A percentile compares a stretch with the other conserved stretches of the same genome.
phyloP scores from a whole-genome alignment of 2,329 filamentous ascomycete genomes.

The Macrophomina phaseolina region DNA sequence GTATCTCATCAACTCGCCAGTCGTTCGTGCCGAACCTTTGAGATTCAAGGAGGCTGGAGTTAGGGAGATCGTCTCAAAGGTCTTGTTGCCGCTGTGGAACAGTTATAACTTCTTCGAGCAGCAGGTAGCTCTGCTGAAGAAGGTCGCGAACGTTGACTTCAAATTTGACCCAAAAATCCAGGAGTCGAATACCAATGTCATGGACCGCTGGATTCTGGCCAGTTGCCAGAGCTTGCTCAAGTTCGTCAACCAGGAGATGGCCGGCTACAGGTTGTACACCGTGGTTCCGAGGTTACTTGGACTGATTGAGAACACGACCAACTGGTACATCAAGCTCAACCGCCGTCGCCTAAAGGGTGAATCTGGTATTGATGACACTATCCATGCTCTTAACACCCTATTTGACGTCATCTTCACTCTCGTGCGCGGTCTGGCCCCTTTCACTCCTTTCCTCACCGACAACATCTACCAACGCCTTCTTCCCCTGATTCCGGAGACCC shows the following conservation, averaged over 20 bases:
- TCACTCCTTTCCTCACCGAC: slow-evolving; percentile 94
- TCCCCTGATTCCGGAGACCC: slow-evolving; percentile 76
- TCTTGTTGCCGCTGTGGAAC: slow-evolving; percentile 91
- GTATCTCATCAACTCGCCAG: slow-evolving; percentile 97
- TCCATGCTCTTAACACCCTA: slow-evolving; percentile 89
- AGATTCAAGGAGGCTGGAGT: slow-evolving; percentile 91
- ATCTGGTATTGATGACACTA: slow-evolving; percentile 81
- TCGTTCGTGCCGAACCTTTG: slow-evolving; percentile 88
- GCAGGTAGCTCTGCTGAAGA: slow-evolving; percentile 84
- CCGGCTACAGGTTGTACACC: slow-evolving; percentile 74
- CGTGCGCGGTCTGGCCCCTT: slow-evolving; percentile 85
- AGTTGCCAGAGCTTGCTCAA: slow-evolving; percentile 88
- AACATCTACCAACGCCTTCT: slow-evolving; percentile 88
- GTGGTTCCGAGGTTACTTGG: slow-evolving; percentile 84
- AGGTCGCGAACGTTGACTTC: slow-evolving; percentile 78
- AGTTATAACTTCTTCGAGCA: slow-evolving; percentile 96
- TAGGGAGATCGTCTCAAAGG: slow-evolving; percentile 92
- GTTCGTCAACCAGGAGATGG: slow-evolving; percentile 94
- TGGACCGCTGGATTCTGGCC: slow-evolving; percentile 95
- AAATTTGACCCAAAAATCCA: slow-evolving; percentile 78
- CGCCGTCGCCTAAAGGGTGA: slow-evolving; percentile 89
- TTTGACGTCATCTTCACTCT: slow-evolving; percentile 93
- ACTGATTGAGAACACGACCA: slow-evolving; percentile 94
- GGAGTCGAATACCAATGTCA: slow-evolving; percentile 82
- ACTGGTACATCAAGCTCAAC: slow-evolving; percentile 98